These are phyloP conservation scores for Boletus patriciae DNA, from an alignment of 768 basidiomycete species.

Conservation along the genomic window DNA sequence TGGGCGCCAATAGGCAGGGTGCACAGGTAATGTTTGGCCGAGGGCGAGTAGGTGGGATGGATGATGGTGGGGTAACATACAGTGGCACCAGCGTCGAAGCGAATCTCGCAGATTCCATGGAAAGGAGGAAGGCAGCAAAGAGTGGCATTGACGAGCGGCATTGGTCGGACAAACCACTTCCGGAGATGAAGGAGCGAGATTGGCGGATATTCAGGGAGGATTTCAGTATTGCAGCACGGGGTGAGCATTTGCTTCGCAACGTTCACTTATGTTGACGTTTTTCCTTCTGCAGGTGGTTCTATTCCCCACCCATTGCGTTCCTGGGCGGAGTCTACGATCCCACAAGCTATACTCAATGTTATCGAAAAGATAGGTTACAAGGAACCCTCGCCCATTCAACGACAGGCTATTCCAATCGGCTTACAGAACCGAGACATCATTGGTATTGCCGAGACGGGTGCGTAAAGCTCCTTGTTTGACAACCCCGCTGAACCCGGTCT, in stretches of 20 bases:
- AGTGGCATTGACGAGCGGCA: slow-evolving; percentile 89
- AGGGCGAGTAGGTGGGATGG: slow-evolving; percentile 83
- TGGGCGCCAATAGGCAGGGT: slow-evolving; percentile 71
- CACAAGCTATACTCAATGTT: slow-evolving; percentile 71
- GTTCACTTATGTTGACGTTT: not conserved
- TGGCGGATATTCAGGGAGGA: slow-evolving; percentile 99
- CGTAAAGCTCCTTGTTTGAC: slow-evolving; percentile 19
- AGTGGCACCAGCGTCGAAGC: slow-evolving; percentile 40
- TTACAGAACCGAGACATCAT: slow-evolving; percentile 95
- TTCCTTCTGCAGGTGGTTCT: slow-evolving; percentile 62
- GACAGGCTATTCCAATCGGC: slow-evolving; percentile 99
- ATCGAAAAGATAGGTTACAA: slow-evolving; percentile 95
- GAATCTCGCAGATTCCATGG: slow-evolving; percentile 78
- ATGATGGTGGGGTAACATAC: slow-evolving; percentile 57
- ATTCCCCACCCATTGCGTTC: slow-evolving; percentile 93
- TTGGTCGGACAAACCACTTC: slow-evolving; percentile 92
- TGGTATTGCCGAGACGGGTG: slow-evolving; percentile 97
- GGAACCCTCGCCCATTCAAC: slow-evolving; percentile 94
- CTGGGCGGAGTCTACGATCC: slow-evolving; percentile 89
- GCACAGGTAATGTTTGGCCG: slow-evolving; percentile 89
- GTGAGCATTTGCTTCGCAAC: slow-evolving; percentile 38
- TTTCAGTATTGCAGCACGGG: slow-evolving; percentile 92
- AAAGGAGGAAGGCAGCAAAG: slow-evolving; percentile 78
- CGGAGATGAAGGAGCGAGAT: slow-evolving; percentile 94
- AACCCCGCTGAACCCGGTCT: slow-evolving; percentile 2